These are phyloP conservation scores for Cladosporium sp. DNA, from an alignment of 2,329 filamentous ascomycete genomes.

Conservation along the genomic window DNA sequence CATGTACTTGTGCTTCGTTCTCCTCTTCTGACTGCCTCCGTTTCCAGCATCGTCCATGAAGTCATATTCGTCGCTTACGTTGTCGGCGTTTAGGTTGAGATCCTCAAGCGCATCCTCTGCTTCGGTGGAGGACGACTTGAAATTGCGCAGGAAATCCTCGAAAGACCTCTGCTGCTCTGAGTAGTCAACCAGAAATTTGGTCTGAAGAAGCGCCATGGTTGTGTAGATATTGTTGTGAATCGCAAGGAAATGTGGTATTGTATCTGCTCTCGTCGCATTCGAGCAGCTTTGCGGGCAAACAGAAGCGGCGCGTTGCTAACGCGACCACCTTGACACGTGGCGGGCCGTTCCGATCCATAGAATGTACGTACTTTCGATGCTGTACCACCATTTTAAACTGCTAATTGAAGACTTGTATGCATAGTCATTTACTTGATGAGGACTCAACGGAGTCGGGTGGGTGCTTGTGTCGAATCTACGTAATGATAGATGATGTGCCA, in stretches of 20 bases:
- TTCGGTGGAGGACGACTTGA: slow-evolving; percentile 75
- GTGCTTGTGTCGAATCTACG: too few relatives aligned
- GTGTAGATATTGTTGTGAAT: not conserved
- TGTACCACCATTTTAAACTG: not conserved
- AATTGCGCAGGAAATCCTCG: slow-evolving; percentile 81
- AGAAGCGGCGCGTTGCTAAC: not conserved
- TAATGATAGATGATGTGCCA: not conserved
- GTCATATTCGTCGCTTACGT: slow-evolving; percentile 85
- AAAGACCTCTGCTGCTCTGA: slow-evolving; percentile 82
- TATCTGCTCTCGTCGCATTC: not conserved
- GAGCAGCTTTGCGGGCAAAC: slow-evolving; percentile 1
- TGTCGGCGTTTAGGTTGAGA: slow-evolving; percentile 84
- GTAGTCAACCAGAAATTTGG: slow-evolving; percentile 80
- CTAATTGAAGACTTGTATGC: not conserved
- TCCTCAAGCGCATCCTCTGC: slow-evolving; percentile 80
- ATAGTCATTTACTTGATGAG: not conserved
- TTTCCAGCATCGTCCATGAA: slow-evolving; percentile 76
- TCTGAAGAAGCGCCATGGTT: slow-evolving; percentile 80
- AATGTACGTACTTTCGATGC: not conserved
- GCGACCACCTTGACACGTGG: not conserved
- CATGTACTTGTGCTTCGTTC: slow-evolving; percentile 77
- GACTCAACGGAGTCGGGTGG: not conserved
- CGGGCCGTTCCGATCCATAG: not conserved
- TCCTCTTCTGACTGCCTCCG: slow-evolving; percentile 38
- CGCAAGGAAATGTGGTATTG: not conserved